Evolutionary conservation across 1,139 yeast species (phyloP).

Genomic region (Groenewaldozyma auringiensis): DNA sequence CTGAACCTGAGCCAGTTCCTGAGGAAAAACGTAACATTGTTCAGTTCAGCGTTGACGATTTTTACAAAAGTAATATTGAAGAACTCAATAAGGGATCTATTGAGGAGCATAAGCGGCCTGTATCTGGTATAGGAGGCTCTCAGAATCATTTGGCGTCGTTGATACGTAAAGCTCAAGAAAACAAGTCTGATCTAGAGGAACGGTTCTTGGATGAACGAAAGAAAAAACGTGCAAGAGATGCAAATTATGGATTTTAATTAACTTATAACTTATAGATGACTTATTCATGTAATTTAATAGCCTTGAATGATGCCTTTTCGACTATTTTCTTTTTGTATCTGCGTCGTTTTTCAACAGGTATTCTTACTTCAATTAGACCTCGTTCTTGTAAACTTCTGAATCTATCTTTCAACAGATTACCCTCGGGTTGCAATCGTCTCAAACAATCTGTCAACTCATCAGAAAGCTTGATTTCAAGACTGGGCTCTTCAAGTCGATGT

Average conservation of each 20-base stretch:
- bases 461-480: slow-evolving; percentile 74
- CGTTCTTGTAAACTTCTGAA: slow-evolving; percentile 73
- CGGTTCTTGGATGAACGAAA: slow-evolving; percentile 19
- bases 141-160: slow-evolving; percentile 26
- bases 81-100: slow-evolving; percentile 18
- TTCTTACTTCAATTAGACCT: slow-evolving; percentile 81
- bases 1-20: slow-evolving; percentile 2
- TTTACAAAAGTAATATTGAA: slow-evolving; percentile 21
- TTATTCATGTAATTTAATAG: slow-evolving; percentile 43
- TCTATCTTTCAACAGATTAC: slow-evolving; percentile 74
- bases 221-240: slow-evolving; percentile 21
- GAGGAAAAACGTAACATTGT: slow-evolving; percentile 12
- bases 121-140: slow-evolving; percentile 25
- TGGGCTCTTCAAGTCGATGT: slow-evolving; percentile 43
- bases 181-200: slow-evolving; percentile 27
- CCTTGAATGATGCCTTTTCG: slow-evolving; percentile 90
- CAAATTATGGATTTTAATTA: slow-evolving; percentile 25
- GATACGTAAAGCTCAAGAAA: slow-evolving; percentile 25
- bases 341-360: slow-evolving; percentile 60
- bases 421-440: slow-evolving; percentile 83
- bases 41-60: slow-evolving; percentile 27
- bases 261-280: background rate
- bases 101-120: slow-evolving; percentile 22
- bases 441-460: slow-evolving; percentile 84
- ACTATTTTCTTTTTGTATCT: slow-evolving; percentile 62